phyloP scores from a whole-genome alignment of 257 asterid species.

The Eustoma russellianum region DNA sequence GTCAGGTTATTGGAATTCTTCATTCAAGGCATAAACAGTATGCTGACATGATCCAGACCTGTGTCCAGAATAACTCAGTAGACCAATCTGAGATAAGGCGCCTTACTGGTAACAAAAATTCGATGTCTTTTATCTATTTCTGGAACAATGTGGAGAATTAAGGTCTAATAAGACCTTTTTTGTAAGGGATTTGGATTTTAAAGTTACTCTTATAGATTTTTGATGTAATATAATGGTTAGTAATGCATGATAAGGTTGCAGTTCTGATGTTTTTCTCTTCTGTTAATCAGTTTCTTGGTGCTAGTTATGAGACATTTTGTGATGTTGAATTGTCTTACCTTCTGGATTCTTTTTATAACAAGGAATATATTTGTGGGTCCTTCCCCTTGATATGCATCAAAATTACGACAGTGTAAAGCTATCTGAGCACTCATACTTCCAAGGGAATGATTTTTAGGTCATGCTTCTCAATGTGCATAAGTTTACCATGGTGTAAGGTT shows the following conservation, averaged over 20 bases:
- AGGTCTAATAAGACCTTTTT: conserved; percentile 1
- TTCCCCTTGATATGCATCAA: too few relatives aligned
- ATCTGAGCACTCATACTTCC: too few relatives aligned
- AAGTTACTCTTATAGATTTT: neutral
- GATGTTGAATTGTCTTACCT: too few relatives aligned
- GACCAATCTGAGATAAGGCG: conserved; percentile 67
- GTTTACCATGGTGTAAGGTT: neutral
- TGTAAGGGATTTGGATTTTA: too few relatives aligned
- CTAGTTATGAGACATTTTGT: too few relatives aligned
- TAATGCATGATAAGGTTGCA: neutral
- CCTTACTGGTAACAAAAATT: conserved; percentile 49
- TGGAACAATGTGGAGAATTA: neutral
- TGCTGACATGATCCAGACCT: conserved; percentile 61
- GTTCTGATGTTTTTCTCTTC: too few relatives aligned
- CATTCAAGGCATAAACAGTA: conserved; percentile 56
- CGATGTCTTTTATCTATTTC: neutral
- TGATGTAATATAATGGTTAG: neutral
- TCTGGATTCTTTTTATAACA: too few relatives aligned
- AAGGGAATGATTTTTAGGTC: too few relatives aligned
- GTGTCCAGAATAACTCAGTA: conserved; percentile 45
- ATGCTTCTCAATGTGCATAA: conserved; percentile 1
- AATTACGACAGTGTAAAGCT: too few relatives aligned
- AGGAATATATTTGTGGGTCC: too few relatives aligned
- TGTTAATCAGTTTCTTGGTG: too few relatives aligned
- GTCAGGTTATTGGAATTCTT: conserved; percentile 51